Conservation (phyloP, 495 filamentous ascomycete genomes). For the Podospora comata region DNA sequence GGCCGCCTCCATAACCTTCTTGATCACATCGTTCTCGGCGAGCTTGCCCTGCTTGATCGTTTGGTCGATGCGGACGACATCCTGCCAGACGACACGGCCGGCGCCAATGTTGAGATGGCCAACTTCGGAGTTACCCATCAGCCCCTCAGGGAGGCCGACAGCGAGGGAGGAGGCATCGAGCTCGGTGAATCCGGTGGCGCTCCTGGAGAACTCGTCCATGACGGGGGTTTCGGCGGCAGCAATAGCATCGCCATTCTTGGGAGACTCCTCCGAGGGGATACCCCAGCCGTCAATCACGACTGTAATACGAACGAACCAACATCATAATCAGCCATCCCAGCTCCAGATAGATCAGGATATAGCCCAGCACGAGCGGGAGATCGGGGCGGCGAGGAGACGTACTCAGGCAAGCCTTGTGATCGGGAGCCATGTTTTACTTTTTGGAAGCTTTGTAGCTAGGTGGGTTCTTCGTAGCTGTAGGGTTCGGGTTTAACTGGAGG, state of each 20-base stretch:
- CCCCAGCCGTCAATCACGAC: constrained; percentile 99
- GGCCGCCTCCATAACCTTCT: constrained; percentile 71
- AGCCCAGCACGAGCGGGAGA: constrained; percentile 45
- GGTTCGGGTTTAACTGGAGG: background rate
- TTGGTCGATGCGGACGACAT: constrained; percentile 96
- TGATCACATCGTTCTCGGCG: constrained; percentile 72
- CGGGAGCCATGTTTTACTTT: constrained; percentile 62
- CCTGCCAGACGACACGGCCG: constrained; percentile 97
- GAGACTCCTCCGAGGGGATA: constrained; percentile 72
- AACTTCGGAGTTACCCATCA: constrained; percentile 99
- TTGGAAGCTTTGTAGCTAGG: background rate
- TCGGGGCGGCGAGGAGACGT: constrained; percentile 50
- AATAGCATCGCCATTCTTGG: constrained; percentile 88
- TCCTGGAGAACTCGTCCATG: constrained; percentile 43
- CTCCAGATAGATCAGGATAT: constrained; percentile 50
- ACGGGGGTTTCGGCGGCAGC: constrained; percentile 83
- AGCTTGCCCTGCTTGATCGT: constrained; percentile 87
- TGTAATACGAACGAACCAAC: constrained; percentile 42
- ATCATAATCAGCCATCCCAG: constrained; percentile 52
- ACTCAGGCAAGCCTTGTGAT: constrained; percentile 94
- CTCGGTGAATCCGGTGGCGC: constrained; percentile 53
- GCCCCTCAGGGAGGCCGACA: constrained; percentile 89
- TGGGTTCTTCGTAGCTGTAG: constrained; percentile 2
- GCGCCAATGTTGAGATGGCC: constrained; percentile 98
- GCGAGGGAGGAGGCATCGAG: constrained; percentile 95